Percentiles rank a stretch among this genome's conserved stretches.
Evolutionary conservation across 139 green algal genomes (phyloP).

Genomic region (Chlorella vulgaris): DNA sequence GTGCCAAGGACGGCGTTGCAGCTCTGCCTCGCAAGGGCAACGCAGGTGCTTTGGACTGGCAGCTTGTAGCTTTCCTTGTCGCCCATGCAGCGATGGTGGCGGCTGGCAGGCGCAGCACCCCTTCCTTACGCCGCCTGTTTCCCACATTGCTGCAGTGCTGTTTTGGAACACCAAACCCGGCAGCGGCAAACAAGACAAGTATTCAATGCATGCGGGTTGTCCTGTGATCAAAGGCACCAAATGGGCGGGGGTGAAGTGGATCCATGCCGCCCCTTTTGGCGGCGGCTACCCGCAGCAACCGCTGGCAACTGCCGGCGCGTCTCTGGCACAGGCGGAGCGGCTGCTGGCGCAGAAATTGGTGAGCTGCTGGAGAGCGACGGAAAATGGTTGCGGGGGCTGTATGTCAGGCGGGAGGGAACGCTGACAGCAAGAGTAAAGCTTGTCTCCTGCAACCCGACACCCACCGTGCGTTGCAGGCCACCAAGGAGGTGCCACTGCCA

Average conservation of each 20-base stretch:
- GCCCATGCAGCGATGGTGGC: not conserved
- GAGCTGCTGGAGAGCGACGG: not conserved
- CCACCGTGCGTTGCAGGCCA: not conserved
- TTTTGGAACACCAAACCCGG: slow-evolving; percentile 69
- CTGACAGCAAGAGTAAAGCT: not conserved
- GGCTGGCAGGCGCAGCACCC: too few species aligned
- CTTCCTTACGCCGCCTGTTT: not conserved
- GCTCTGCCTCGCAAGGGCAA: slow-evolving; percentile 49
- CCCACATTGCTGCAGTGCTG: slow-evolving; percentile 50
- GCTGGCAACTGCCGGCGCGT: not conserved
- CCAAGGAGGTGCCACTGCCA: not conserved
- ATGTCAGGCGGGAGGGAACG: too few species aligned
- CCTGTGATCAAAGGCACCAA: slow-evolving; percentile 61
- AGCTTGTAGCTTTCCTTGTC: too few species aligned
- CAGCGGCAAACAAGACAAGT: slow-evolving; percentile 11
- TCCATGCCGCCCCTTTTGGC: slow-evolving; percentile 22
- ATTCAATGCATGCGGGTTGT: slow-evolving; percentile 31
- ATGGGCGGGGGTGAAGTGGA: slow-evolving; percentile 50
- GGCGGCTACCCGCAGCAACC: not conserved
- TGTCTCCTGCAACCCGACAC: too few species aligned
- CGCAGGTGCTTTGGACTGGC: not conserved
- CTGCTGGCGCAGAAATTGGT: slow-evolving; percentile 8
- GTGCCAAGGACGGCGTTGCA: slow-evolving; percentile 38
- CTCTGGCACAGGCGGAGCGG: not conserved
- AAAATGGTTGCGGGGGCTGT: too few species aligned